Percentiles rank a stretch among this genome's conserved stretches.
These are phyloP conservation scores for Zopfia rhizophila DNA, from an alignment of 2,329 filamentous ascomycete genomes.

Conservation along the genomic window DNA sequence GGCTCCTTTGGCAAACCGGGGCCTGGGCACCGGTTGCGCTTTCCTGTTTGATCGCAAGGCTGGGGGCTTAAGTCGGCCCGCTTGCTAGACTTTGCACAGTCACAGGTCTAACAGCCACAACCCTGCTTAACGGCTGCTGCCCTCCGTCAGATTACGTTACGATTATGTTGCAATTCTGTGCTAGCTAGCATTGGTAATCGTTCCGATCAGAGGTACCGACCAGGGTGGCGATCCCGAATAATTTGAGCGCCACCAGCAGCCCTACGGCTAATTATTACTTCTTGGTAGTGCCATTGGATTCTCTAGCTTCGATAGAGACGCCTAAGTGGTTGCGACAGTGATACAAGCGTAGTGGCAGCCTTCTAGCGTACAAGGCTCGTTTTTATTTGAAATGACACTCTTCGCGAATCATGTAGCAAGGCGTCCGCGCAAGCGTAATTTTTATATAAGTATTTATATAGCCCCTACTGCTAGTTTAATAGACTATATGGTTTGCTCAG, in stretches of 20 bases:
- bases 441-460: too few relatives aligned
- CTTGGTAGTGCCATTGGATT: constrained; percentile 11
- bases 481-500: too few relatives aligned
- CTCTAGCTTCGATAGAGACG: constrained; percentile 10
- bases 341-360: constrained; percentile 10
- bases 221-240: constrained; percentile 9
- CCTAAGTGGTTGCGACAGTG: constrained; percentile 7
- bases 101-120: too few relatives aligned
- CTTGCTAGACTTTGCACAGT: too few relatives aligned
- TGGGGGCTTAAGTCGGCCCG: too few relatives aligned
- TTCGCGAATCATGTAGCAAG: constrained; percentile 7
- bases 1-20: constrained; percentile 4
- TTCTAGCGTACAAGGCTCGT: too few relatives aligned
- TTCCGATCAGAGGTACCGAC: constrained; percentile 13
- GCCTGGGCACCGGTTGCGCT: constrained; percentile 8
- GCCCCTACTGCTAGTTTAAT: too few relatives aligned
- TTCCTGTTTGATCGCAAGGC: too few relatives aligned
- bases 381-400: constrained; percentile 5
- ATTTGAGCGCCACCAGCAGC: constrained; percentile 9
- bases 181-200: constrained; percentile 9
- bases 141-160: too few relatives aligned
- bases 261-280: constrained; percentile 13
- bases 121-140: too few relatives aligned
- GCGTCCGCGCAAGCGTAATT: constrained; percentile 13
- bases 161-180: constrained; percentile 6